A percentile compares a stretch with the other conserved stretches of the same genome.
Conservation (phyloP, 495 filamentous ascomycete species). For the Cercophora newfieldiana region DNA sequence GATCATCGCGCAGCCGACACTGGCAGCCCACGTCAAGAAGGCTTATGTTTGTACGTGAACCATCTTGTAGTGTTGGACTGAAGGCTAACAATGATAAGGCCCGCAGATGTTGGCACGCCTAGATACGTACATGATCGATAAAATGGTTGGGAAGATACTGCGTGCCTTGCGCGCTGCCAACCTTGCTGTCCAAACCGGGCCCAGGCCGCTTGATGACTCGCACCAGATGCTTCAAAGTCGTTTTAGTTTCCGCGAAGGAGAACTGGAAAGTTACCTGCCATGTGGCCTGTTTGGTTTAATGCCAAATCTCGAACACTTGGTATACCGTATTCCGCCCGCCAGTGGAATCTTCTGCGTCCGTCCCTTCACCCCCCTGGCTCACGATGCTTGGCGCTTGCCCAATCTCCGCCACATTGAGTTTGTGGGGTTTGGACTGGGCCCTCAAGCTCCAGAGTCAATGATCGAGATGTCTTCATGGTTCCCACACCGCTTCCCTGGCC, state of each 20-base stretch:
- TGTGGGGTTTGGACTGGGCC: too few species aligned
- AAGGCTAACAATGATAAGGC: background rate
- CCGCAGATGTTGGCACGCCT: background rate
- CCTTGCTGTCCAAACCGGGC: background rate
- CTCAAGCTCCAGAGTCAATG: too few species aligned
- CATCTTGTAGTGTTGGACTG: background rate
- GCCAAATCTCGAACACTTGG: background rate
- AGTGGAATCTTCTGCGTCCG: background rate
- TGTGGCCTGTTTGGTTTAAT: background rate
- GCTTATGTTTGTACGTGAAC: background rate
- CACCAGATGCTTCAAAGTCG: too few species aligned
- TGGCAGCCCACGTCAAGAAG: background rate
- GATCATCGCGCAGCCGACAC: background rate
- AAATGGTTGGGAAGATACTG: background rate
- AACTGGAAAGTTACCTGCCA: background rate
- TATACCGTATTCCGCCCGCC: background rate
- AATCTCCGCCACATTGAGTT: too few species aligned
- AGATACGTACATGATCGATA: background rate
- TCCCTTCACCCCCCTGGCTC: background rate
- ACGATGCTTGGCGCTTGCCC: too few species aligned
- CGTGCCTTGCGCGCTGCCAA: too few species aligned
- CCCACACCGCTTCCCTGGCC: too few species aligned
- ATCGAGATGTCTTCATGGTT: too few species aligned
- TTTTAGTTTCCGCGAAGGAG: too few species aligned
- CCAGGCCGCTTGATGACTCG: background rate